A percentile compares a stretch with the other conserved stretches of the same genome.
These are phyloP conservation scores for Guadua angustifolia DNA, from an alignment of 176 grass and related monocot species.

Conservation along the genomic window DNA sequence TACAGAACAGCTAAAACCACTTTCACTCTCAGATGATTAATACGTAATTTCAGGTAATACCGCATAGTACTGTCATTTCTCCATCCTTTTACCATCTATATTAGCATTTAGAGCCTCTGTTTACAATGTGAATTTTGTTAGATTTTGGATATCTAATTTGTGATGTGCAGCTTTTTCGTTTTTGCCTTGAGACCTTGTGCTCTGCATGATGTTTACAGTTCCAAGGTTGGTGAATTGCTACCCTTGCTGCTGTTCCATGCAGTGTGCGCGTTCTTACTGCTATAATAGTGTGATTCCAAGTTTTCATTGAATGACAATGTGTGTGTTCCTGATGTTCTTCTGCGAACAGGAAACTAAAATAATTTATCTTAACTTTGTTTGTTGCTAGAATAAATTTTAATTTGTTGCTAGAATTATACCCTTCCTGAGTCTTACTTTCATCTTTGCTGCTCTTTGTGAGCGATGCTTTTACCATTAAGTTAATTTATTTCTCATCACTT, in stretches of 20 bases:
- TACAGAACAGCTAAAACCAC: constrained; percentile 81
- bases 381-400: no score
- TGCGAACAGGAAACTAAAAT: not conserved
- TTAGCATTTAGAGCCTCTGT: not conserved
- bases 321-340: not conserved
- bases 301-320: not conserved
- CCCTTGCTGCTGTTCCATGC: not conserved
- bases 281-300: not conserved
- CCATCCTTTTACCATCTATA: not conserved
- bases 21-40: constrained; percentile 93
- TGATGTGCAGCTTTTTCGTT: not conserved
- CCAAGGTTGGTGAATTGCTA: not conserved
- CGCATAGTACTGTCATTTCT: not conserved
- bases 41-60: constrained; percentile 87
- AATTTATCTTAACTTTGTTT: not conserved
- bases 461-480: no score
- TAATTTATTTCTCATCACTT: no score
- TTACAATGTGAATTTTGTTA: not conserved
- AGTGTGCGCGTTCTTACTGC: not conserved
- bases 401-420: no score
- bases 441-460: no score
- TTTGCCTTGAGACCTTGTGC: not conserved
- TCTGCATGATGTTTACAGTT: not conserved
- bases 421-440: no score
- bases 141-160: not conserved